Evolutionary conservation across 2,329 filamentous ascomycete genomes (phyloP).

Genomic region (Claviceps maximensis): DNA sequence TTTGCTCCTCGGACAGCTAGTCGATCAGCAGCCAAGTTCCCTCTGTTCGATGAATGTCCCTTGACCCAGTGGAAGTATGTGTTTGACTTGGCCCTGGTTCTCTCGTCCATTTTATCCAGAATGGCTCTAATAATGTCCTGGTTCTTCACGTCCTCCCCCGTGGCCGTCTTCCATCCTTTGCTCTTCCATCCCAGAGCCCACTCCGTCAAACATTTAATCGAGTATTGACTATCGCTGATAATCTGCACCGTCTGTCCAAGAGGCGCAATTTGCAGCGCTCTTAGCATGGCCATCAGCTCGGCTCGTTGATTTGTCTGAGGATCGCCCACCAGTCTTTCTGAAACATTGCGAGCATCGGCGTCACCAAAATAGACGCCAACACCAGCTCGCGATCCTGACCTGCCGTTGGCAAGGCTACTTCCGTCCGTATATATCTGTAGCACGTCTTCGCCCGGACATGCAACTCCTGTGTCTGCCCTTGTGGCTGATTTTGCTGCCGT

Average conservation of each 20-base stretch:
- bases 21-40: conserved; percentile 69
- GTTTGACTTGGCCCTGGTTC: conserved; percentile 42
- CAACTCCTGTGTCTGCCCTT: neutral
- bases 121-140: conserved; percentile 69
- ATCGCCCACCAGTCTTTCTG: conserved; percentile 59
- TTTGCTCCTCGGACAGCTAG: conserved; percentile 47
- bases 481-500: neutral
- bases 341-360: conserved; percentile 48
- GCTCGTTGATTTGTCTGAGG: conserved; percentile 90
- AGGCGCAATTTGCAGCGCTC: conserved; percentile 66
- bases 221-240: conserved; percentile 78
- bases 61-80: conserved; percentile 83
- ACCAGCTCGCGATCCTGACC: conserved; percentile 39
- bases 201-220: conserved; percentile 74
- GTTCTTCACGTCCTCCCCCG: conserved; percentile 66
- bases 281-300: conserved; percentile 79
- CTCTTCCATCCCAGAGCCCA: conserved; percentile 71
- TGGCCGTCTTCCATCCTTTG: conserved; percentile 64
- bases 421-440: conserved; percentile 48
- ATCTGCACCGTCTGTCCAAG: conserved; percentile 59
- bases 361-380: conserved; percentile 51
- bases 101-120: conserved; percentile 55
- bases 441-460: conserved; percentile 11
- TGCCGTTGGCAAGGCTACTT: conserved; percentile 46
- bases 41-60: conserved; percentile 59